Conservation (phyloP, 495 filamentous ascomycete genomes). For the Thozetella sp. region DNA sequence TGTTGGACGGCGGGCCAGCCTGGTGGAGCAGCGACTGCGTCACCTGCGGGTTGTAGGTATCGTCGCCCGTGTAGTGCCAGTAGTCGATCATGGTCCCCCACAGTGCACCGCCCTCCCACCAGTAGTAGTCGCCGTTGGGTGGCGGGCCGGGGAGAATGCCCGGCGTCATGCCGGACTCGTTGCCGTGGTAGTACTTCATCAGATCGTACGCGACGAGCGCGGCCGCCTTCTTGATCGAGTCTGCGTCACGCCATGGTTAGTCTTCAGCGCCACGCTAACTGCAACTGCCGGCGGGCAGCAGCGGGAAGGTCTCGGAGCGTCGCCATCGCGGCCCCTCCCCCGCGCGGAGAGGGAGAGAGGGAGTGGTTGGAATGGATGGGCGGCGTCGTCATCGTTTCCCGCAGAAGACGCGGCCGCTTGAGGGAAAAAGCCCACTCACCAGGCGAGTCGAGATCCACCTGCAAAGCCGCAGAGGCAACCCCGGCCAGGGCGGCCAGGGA, state of each 20-base stretch:
- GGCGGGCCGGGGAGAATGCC: constrained; percentile 65
- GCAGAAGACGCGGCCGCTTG: no score
- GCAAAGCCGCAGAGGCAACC: background rate
- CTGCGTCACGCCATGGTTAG: constrained; percentile 30
- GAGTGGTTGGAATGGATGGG: no score
- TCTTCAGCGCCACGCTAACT: background rate
- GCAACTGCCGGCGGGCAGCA: no score
- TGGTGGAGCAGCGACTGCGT: constrained; percentile 65
- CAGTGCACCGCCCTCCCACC: constrained; percentile 58
- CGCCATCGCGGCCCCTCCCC: no score
- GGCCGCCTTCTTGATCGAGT: constrained; percentile 63
- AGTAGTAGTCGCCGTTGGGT: constrained; percentile 53
- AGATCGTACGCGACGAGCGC: constrained; percentile 63
- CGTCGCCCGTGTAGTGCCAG: constrained; percentile 70
- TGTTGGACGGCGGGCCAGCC: constrained; percentile 54
- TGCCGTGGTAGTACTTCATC: constrained; percentile 67
- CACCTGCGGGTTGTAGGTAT: constrained; percentile 61
- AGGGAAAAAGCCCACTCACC: background rate
- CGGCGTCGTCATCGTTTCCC: no score
- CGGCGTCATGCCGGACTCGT: constrained; percentile 61
- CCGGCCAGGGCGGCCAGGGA: background rate
- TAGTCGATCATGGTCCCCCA: constrained; percentile 68
- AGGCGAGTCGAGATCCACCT: background rate
- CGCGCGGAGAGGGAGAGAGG: background rate
- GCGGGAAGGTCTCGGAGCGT: no score